phyloP scores from a whole-genome alignment of 139 green algal species.

The Protoeuglena noctilucae region DNA sequence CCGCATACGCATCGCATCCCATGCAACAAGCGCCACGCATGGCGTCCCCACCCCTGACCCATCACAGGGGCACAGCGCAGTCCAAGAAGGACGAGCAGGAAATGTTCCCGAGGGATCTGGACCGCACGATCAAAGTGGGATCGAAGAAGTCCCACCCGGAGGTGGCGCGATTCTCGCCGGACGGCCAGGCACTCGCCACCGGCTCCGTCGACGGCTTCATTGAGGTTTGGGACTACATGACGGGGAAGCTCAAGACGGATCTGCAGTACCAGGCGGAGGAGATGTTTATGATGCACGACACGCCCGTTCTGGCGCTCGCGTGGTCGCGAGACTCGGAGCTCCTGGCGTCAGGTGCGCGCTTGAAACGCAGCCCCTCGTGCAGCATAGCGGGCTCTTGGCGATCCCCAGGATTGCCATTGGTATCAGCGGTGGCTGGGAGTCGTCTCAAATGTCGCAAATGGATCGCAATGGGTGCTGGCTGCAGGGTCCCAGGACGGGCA shows the following conservation, averaged over 20 bases:
- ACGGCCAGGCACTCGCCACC: constrained; percentile 73
- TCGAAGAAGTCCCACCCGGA: constrained; percentile 51
- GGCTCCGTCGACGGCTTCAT: constrained; percentile 93
- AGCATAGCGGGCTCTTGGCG: too few relatives aligned
- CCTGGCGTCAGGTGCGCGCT: constrained; percentile 56
- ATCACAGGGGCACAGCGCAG: too few relatives aligned
- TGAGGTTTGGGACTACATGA: constrained; percentile 87
- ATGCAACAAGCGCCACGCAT: too few relatives aligned
- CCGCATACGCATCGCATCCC: too few relatives aligned
- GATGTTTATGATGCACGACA: constrained; percentile 95
- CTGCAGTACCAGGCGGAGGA: constrained; percentile 84
- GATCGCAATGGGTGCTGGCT: not conserved
- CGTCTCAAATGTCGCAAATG: too few relatives aligned
- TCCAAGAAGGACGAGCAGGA: constrained; percentile 2
- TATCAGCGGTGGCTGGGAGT: too few relatives aligned
- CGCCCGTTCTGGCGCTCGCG: constrained; percentile 63
- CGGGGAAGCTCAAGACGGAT: constrained; percentile 82
- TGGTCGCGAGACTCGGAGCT: constrained; percentile 74
- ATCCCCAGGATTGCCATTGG: too few relatives aligned
- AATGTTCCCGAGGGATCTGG: constrained; percentile 22
- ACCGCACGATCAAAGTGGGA: constrained; percentile 51
- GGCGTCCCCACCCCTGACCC: too few relatives aligned
- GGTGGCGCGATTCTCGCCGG: constrained; percentile 64
- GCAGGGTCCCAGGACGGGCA: constrained; percentile 48
- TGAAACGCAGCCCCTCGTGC: too few relatives aligned